phyloP scores from a whole-genome alignment of 805 yeast species.

The Wickerhamomyces bisporus region DNA sequence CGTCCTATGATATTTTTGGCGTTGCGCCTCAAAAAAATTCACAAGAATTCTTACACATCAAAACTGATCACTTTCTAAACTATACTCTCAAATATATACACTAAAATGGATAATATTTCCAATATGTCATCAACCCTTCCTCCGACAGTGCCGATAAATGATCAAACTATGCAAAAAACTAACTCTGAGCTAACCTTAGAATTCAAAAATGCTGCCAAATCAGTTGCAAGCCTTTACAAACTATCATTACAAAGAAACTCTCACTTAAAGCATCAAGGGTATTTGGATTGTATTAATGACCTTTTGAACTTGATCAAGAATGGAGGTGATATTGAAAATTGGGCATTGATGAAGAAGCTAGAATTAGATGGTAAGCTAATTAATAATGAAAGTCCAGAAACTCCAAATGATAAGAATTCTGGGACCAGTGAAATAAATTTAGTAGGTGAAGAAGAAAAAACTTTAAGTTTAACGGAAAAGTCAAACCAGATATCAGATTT shows the following conservation, averaged over 20 bases:
- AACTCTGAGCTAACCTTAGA: conserved; percentile 53
- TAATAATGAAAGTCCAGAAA: background rate
- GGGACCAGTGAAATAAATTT: background rate
- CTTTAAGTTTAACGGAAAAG: background rate
- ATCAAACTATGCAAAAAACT: conserved; percentile 41
- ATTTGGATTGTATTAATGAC: conserved; percentile 57
- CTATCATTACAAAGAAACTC: conserved; percentile 45
- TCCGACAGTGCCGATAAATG: conserved; percentile 42
- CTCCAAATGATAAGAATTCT: conserved; percentile 5
- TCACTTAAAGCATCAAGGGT: conserved; percentile 49
- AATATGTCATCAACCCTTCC: conserved; percentile 55
- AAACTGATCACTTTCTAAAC: too few relatives aligned
- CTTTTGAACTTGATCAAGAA: conserved; percentile 37
- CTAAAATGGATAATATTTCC: conserved; percentile 54
- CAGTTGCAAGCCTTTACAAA: conserved; percentile 62
- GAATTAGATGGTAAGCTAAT: conserved; percentile 29
- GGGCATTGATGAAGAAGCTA: conserved; percentile 44
- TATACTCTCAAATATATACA: too few relatives aligned
- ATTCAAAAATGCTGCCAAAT: conserved; percentile 66
- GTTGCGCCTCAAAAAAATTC: too few relatives aligned
- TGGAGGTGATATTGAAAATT: conserved; percentile 41
- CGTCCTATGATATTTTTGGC: too few relatives aligned
- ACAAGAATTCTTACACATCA: too few relatives aligned
- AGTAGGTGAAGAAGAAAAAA: background rate
- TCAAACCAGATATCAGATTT: background rate